Conservation (phyloP, 1,284 basidiomycete genomes). For the Fomitopsis palustris region DNA sequence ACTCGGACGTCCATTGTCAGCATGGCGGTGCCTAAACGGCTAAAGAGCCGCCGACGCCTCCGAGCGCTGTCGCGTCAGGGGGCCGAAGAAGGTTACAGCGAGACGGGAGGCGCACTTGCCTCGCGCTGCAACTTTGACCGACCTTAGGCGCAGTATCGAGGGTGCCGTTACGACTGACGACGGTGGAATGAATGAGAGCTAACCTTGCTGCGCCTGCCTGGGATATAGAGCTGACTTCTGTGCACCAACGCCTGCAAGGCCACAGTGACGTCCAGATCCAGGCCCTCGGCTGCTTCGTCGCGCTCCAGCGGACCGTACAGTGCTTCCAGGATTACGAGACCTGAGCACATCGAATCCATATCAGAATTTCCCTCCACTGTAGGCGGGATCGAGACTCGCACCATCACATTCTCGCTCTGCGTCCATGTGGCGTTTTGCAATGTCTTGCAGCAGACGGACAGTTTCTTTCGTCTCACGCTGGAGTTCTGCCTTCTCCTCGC, state of each 20-base stretch:
- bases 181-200: constrained; percentile 11
- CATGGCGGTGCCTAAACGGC: not conserved
- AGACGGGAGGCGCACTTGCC: not conserved
- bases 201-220: constrained; percentile 69
- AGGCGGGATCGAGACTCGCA: constrained; percentile 8
- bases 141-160: constrained; percentile 1
- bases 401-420: constrained; percentile 34
- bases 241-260: constrained; percentile 82
- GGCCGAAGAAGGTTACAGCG: not conserved
- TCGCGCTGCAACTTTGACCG: not conserved
- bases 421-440: constrained; percentile 42
- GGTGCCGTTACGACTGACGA: not conserved
- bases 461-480: constrained; percentile 55
- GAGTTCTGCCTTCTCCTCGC: constrained; percentile 56
- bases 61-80: not conserved
- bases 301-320: constrained; percentile 59
- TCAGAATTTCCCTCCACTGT: constrained; percentile 24
- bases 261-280: constrained; percentile 73
- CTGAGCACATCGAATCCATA: constrained; percentile 30
- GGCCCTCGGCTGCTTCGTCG: constrained; percentile 46
- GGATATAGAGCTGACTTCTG: constrained; percentile 77
- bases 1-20: not conserved
- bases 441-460: constrained; percentile 38
- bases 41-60: not conserved
- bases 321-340: constrained; percentile 72